Percentiles rank a stretch among this genome's conserved stretches.
Evolutionary conservation across 129 eudicot genomes (phyloP).

Genomic region (Tagetes patula): DNA sequence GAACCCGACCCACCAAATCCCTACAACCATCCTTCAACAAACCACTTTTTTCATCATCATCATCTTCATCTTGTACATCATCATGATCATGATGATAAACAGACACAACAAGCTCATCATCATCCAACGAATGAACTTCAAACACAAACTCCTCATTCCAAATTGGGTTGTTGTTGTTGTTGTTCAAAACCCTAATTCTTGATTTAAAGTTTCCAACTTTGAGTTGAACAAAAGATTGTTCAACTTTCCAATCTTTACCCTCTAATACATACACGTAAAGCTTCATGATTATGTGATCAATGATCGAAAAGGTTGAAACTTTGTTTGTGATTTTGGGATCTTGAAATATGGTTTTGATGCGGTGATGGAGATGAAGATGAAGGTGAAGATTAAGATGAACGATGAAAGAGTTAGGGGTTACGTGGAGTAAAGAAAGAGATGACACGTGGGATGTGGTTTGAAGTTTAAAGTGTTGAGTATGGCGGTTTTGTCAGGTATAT

Average conservation of each 20-base stretch:
- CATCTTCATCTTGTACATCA: constrained; percentile 7
- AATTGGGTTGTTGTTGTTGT: constrained; percentile 49
- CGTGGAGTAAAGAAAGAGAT: constrained; percentile 54
- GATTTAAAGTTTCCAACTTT: constrained; percentile 68
- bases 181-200: constrained; percentile 56
- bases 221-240: constrained; percentile 54
- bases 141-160: constrained; percentile 96
- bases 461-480: constrained; percentile 14
- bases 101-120: constrained; percentile 63
- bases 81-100: constrained; percentile 37
- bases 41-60: constrained; percentile 32
- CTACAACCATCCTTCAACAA: constrained; percentile 37
- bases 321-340: neutral
- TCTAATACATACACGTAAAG: constrained; percentile 75
- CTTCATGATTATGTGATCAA: constrained; percentile 37
- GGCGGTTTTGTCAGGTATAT: constrained; percentile 30
- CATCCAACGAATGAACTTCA: constrained; percentile 58
- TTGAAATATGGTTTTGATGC: constrained; percentile 1
- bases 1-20: constrained; percentile 72
- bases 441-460: constrained; percentile 54
- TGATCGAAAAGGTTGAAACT: neutral
- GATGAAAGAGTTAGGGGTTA: constrained; percentile 33
- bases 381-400: constrained; percentile 22
- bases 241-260: constrained; percentile 47
- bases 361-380: constrained; percentile 19